These are phyloP conservation scores for Termitomyces sp. DNA, from an alignment of 768 basidiomycete genomes.

Conservation along the genomic window DNA sequence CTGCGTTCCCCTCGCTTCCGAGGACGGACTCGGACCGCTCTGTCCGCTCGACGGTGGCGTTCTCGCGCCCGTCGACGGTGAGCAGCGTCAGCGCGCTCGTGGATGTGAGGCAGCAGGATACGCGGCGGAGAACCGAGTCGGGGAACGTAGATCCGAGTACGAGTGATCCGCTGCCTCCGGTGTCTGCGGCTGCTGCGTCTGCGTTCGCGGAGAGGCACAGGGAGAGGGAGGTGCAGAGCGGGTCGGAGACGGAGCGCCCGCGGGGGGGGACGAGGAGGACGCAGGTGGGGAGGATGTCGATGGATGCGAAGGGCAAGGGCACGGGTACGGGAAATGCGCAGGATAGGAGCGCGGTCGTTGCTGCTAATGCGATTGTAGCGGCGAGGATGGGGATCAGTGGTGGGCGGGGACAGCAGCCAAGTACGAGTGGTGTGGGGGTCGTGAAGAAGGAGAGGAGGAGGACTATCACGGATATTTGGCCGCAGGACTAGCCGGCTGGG, in stretches of 20 bases:
- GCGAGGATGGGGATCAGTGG: conserved; percentile 1
- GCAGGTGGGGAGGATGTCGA: conserved; percentile 36
- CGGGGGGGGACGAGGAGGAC: conserved; percentile 37
- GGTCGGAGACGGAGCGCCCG: conserved; percentile 42
- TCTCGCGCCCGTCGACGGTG: conserved; percentile 57
- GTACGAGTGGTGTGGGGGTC: background rate
- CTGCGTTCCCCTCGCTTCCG: conserved; percentile 26
- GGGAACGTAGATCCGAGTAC: conserved; percentile 17
- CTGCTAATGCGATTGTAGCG: conserved; percentile 1
- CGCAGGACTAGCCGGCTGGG: conserved; percentile 9
- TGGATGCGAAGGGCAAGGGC: conserved; percentile 31
- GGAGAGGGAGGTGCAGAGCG: conserved; percentile 19
- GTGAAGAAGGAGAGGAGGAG: conserved; percentile 33
- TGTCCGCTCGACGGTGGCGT: conserved; percentile 46
- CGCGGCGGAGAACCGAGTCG: conserved; percentile 28
- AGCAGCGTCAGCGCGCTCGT: conserved; percentile 43
- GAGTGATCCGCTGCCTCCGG: conserved; percentile 10
- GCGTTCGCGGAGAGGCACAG: background rate
- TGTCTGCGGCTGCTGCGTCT: background rate
- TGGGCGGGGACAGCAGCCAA: conserved; percentile 12
- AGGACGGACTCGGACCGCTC: conserved; percentile 47
- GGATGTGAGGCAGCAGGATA: conserved; percentile 49
- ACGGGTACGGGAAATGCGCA: conserved; percentile 22
- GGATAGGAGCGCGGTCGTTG: conserved; percentile 35
- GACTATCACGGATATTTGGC: conserved; percentile 45